phyloP scores from a whole-genome alignment of 352 stramenopile genomes.

The Nannochloropsis limnetica region DNA sequence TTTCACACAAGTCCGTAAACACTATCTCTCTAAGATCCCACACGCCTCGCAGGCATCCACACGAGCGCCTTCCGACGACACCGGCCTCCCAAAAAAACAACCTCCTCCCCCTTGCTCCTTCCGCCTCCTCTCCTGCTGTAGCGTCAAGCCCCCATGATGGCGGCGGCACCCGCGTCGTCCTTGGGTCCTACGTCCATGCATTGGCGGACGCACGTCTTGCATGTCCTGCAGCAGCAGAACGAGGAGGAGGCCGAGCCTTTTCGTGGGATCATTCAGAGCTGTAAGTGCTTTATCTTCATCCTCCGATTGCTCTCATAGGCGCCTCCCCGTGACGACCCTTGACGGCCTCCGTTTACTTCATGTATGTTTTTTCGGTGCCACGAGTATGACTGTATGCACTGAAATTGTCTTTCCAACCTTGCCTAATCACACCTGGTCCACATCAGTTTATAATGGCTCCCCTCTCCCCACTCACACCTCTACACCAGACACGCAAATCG shows the following conservation, averaged over 20 bases:
- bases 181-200: background rate
- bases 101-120: background rate
- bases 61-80: background rate
- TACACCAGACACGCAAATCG: background rate
- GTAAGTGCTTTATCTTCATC: background rate
- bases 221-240: background rate
- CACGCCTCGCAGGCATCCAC: background rate
- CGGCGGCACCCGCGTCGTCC: background rate
- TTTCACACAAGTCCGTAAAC: background rate
- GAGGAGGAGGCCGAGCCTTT: slow-evolving; percentile 13
- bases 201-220: slow-evolving; percentile 19
- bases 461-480: background rate
- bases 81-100: too few relatives aligned
- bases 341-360: background rate
- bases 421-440: background rate
- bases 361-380: background rate
- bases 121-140: background rate
- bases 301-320: background rate
- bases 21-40: background rate
- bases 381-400: background rate
- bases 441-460: background rate
- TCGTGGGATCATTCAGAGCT: slow-evolving; percentile 30
- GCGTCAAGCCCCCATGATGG: background rate
- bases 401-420: background rate
- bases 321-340: background rate